Conservation (phyloP, 1,139 yeast genomes). For the Wickerhamiella pararugosa region DNA sequence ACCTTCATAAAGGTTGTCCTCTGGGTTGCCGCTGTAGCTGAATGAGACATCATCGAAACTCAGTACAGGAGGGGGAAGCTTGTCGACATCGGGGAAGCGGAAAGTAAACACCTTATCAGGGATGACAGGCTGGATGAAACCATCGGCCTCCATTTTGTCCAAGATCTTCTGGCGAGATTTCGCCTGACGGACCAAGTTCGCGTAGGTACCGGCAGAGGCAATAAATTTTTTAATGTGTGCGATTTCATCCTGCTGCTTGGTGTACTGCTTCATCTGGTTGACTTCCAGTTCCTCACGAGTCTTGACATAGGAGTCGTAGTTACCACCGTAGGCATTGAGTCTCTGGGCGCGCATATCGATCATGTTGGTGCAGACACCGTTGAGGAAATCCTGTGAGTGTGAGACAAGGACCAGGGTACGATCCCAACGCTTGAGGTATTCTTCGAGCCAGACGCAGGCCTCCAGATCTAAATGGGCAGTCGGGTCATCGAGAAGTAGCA, state of each 20-base stretch:
- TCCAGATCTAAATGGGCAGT: conserved; percentile 98
- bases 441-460: conserved; percentile 99
- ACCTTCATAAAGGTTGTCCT: conserved; percentile 77
- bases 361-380: conserved; percentile 97
- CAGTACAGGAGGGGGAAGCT: conserved; percentile 96
- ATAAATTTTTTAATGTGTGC: conserved; percentile 95
- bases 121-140: conserved; percentile 83
- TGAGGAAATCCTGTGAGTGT: conserved; percentile 98
- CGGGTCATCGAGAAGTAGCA: conserved; percentile 74
- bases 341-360: conserved; percentile 81
- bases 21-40: conserved; percentile 75
- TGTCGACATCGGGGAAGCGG: conserved; percentile 90
- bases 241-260: conserved; percentile 97
- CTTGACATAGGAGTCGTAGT: conserved; percentile 91
- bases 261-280: conserved; percentile 95
- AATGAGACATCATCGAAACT: conserved; percentile 92
- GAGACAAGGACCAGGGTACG: conserved; percentile 88
- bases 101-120: conserved; percentile 88
- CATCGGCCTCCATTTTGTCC: conserved; percentile 99
- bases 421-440: conserved; percentile 86
- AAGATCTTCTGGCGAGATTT: conserved; percentile 97
- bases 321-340: conserved; percentile 83
- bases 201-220: conserved; percentile 99
- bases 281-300: conserved; percentile 90
- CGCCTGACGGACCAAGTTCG: conserved; percentile 96